Conservation (phyloP, 2,329 filamentous ascomycete genomes). For the Nannizzia gypsea region DNA sequence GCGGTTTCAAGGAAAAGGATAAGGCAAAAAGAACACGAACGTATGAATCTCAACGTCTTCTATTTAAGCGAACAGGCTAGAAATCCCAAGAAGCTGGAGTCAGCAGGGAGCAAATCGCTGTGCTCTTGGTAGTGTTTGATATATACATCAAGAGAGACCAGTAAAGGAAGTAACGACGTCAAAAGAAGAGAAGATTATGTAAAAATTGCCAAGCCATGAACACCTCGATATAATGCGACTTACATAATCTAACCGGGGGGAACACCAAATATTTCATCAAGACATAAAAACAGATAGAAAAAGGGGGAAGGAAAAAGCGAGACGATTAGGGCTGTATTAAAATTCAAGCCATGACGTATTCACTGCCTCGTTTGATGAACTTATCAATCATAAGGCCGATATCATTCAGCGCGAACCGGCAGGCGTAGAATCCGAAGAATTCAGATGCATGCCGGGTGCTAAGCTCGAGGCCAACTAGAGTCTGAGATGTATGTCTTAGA, state of each 20-base stretch:
- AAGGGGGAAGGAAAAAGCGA: neutral
- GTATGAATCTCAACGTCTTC: neutral
- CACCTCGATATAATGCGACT: conserved; percentile 4
- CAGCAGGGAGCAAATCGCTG: neutral
- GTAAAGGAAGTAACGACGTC: neutral
- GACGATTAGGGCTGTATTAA: neutral
- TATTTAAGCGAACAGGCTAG: neutral
- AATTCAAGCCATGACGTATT: conserved; percentile 63
- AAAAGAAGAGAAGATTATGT: neutral
- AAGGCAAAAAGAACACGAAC: neutral
- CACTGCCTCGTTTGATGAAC: conserved; percentile 88
- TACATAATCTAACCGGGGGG: conserved; percentile 4
- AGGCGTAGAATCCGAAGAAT: conserved; percentile 95
- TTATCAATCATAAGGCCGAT: conserved; percentile 81
- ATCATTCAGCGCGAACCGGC: conserved; percentile 84
- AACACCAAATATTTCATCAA: neutral
- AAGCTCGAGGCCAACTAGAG: conserved; percentile 87
- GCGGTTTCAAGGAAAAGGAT: no score
- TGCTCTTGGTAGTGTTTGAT: neutral
- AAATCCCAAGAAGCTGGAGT: neutral
- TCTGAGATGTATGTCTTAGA: conserved; percentile 79
- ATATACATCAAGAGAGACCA: conserved; percentile 1
- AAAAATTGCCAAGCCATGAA: conserved; percentile 4
- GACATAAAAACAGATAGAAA: neutral
- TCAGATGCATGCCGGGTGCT: conserved; percentile 88